Percentiles rank a stretch among this genome's conserved stretches.
phyloP scores from a whole-genome alignment of 2,329 filamentous ascomycete species.

The Penicillium sp. region DNA sequence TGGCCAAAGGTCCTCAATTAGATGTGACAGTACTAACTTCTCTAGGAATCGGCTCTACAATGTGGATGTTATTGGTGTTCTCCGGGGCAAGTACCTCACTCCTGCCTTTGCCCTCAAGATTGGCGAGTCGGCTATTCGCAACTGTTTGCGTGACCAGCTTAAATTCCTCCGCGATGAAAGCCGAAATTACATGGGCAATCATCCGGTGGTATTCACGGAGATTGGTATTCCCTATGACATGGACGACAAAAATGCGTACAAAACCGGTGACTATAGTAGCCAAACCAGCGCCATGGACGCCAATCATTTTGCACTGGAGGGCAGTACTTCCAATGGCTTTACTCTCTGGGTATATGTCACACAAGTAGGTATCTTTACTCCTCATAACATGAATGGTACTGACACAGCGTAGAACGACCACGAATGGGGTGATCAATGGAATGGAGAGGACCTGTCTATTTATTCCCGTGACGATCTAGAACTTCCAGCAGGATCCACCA shows the following conservation, averaged over 20 bases:
- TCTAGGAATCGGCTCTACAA: constrained; percentile 85
- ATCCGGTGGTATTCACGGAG: constrained; percentile 87
- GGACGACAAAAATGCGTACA: constrained; percentile 94
- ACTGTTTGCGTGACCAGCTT: constrained; percentile 87
- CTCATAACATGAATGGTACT: background rate
- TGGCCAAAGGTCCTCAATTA: background rate
- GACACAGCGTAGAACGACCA: constrained; percentile 69
- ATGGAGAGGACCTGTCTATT: constrained; percentile 93
- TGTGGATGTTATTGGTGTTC: constrained; percentile 87
- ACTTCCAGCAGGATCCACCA: constrained; percentile 39
- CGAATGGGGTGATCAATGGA: constrained; percentile 89
- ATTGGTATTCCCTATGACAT: constrained; percentile 99
- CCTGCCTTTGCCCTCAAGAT: constrained; percentile 91
- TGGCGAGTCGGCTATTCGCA: constrained; percentile 89
- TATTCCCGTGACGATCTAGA: constrained; percentile 77
- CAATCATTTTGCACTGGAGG: constrained; percentile 90
- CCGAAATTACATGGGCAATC: constrained; percentile 79
- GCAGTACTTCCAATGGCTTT: constrained; percentile 77
- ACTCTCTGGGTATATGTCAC: constrained; percentile 85
- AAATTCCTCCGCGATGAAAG: constrained; percentile 81
- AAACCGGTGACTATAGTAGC: constrained; percentile 90
- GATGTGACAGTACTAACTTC: constrained; percentile 10
- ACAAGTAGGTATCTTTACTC: constrained; percentile 49
- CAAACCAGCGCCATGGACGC: constrained; percentile 92
- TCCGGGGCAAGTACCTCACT: constrained; percentile 82